phyloP scores from a whole-genome alignment of 2,329 filamentous ascomycete species.

The Teratosphaeria destructans region DNA sequence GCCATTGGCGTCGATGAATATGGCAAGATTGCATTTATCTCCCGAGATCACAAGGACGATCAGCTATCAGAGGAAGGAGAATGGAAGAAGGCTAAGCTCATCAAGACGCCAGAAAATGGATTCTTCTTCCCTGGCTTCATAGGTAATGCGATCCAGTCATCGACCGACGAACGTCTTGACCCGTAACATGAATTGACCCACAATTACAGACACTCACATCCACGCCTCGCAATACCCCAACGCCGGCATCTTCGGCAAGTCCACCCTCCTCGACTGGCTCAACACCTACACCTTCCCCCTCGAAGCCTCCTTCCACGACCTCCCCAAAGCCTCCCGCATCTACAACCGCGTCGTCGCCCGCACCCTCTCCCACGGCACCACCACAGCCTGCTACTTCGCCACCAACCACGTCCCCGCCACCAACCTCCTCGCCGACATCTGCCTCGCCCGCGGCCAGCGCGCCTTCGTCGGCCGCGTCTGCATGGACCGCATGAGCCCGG shows the following conservation, averaged over 20 bases:
- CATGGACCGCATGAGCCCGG: constrained; percentile 70
- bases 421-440: constrained; percentile 82
- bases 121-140: constrained; percentile 84
- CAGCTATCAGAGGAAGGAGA: constrained; percentile 16
- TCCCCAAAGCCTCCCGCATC: constrained; percentile 54
- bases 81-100: constrained; percentile 33
- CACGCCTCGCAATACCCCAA: constrained; percentile 95
- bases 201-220: constrained; percentile 69
- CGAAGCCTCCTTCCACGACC: constrained; percentile 62
- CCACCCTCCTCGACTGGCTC: constrained; percentile 87
- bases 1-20: constrained; percentile 42
- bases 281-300: constrained; percentile 91
- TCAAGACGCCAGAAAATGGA: constrained; percentile 39
- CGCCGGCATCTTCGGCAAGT: constrained; percentile 83
- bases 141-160: constrained; percentile 35
- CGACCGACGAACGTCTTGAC: not conserved
- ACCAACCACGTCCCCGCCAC: constrained; percentile 79
- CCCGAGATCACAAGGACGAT: constrained; percentile 23
- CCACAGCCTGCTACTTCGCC: constrained; percentile 88
- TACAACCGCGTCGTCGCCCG: constrained; percentile 70
- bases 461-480: constrained; percentile 90
- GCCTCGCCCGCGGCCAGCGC: constrained; percentile 67
- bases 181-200: not conserved
- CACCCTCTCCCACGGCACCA: constrained; percentile 83
- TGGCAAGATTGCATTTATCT: constrained; percentile 42